These are phyloP conservation scores for Trichosporon faecale DNA, from an alignment of 1,284 basidiomycete genomes.

Conservation along the genomic window DNA sequence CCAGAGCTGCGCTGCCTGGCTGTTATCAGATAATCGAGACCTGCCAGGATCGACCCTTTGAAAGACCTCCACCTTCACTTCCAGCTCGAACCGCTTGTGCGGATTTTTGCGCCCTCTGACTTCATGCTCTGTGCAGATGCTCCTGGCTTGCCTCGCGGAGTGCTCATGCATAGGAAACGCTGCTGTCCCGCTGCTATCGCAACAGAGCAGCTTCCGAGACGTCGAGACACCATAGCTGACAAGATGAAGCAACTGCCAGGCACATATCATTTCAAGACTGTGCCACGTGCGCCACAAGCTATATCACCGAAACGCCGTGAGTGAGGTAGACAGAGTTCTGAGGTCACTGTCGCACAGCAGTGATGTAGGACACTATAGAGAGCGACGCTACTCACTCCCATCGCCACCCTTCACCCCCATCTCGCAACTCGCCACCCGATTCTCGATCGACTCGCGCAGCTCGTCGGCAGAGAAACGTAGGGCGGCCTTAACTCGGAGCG, in stretches of 20 bases:
- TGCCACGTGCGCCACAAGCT: not conserved
- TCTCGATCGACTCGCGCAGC: conserved; percentile 2
- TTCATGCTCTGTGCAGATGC: too few species aligned
- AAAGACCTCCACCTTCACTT: too few species aligned
- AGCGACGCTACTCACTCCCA: not conserved
- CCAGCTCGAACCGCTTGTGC: too few species aligned
- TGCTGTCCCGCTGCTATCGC: too few species aligned
- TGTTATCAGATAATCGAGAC: not conserved
- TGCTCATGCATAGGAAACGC: too few species aligned
- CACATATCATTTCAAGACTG: not conserved
- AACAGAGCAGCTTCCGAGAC: too few species aligned
- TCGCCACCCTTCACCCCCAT: not conserved
- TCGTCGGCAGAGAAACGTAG: not conserved
- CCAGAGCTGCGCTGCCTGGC: too few species aligned
- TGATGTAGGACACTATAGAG: not conserved
- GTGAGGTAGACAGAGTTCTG: not conserved
- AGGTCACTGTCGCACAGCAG: not conserved
- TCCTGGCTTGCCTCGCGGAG: too few species aligned
- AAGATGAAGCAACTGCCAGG: not conserved
- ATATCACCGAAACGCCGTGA: not conserved
- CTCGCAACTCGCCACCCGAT: not conserved
- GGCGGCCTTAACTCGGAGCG: conserved; percentile 1
- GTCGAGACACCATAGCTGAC: too few species aligned
- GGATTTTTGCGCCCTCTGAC: too few species aligned
- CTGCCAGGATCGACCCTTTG: not conserved